These are phyloP conservation scores for Ballota nigra DNA, from an alignment of 257 asterid species.

Conservation along the genomic window DNA sequence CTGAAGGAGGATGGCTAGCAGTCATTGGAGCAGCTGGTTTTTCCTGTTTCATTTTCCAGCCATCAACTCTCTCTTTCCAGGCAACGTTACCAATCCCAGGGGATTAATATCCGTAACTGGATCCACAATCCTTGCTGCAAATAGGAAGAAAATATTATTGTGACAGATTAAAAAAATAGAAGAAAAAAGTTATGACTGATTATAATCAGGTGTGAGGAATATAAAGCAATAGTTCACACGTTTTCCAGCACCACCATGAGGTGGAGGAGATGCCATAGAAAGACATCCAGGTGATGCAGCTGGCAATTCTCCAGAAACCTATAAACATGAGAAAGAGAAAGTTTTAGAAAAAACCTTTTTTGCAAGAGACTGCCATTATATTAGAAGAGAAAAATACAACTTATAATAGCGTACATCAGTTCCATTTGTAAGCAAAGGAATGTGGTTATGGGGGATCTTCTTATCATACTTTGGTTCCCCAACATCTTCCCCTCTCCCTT, in stretches of 20 bases:
- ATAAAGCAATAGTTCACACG: conserved; percentile 38
- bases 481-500: conserved; percentile 62
- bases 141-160: no score
- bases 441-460: conserved; percentile 75
- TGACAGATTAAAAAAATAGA: no score
- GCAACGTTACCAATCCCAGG: no score
- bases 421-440: conserved; percentile 86
- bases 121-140: no score
- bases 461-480: conserved; percentile 71
- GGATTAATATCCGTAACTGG: no score
- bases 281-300: conserved; percentile 92
- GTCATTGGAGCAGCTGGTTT: no score
- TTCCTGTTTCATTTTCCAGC: no score
- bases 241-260: conserved; percentile 56
- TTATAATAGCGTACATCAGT: conserved; percentile 61
- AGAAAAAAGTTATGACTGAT: no score
- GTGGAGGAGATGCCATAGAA: conserved; percentile 89
- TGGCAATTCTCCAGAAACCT: conserved; percentile 92
- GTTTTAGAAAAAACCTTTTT: conserved; percentile 14
- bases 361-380: conserved; percentile 21
- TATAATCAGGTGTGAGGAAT: not conserved
- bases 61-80: no score
- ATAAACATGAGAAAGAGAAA: conserved; percentile 7
- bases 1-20: no score
- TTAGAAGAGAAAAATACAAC: conserved; percentile 1